Evolutionary conservation across 1,284 basidiomycete genomes (phyloP), one percentile per base, ranked within the genome.

Genomic region (Moniliella sp.): DNA sequence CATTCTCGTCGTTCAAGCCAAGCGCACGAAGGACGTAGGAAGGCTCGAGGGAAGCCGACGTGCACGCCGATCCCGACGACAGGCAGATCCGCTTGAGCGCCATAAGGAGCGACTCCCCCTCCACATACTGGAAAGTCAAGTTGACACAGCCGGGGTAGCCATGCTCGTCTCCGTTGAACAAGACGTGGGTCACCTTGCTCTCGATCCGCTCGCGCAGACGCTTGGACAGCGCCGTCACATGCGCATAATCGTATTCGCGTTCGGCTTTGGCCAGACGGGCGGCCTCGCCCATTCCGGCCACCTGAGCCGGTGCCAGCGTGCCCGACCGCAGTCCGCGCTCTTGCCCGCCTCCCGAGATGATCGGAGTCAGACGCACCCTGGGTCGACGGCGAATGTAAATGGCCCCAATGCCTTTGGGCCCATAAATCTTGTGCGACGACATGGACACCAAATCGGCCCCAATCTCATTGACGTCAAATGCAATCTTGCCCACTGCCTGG

Each of bases 51-150:
- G 88, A 94, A 2, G 91, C 91, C 0, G 86, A 94, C 10, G 91
- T 99, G 57, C 91, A 99, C 7, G 91, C 91, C 50, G 83, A 91
- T 30, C 91, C 91, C 1, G 88, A 94, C 8, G 88, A 94, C 19
- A 99, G 69, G 3, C 91, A 91, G 39, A 97, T 78, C 56, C 97
- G 83, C 30, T 97, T 97, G 48, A 99, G 65, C 12, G 91, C 88
- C 91, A 97, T 97, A 42, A 99, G 65, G 41, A 99, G 69, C 56
- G 80, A 86, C 65, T 97, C 88, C 17, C 88, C 88, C 57, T 97
- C 88, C 27, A 97, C 84, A 59, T 93, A 97, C 8, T 86, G 74
- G 62, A 94, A 97, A 40, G 79, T 84, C 27, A 97, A 68, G 64
- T 94, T 94, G 54, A 93, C 73, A 61, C 86, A 94, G 27, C 56